phyloP scores from a whole-genome alignment of 495 filamentous ascomycete genomes.

The Aspergillus haitiensis region DNA sequence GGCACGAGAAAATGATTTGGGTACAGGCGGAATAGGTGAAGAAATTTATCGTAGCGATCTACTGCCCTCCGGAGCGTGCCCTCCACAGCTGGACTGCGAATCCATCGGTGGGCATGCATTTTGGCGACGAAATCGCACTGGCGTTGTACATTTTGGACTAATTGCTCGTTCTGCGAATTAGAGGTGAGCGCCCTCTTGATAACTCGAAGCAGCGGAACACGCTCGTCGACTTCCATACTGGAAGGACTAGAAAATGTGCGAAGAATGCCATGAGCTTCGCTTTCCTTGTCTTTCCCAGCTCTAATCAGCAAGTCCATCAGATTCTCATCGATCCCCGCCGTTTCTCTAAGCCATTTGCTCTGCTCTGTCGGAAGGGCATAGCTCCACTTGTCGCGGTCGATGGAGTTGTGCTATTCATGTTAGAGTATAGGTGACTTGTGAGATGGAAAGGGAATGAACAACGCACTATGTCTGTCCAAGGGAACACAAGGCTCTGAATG shows the following conservation, averaged over 20 bases:
- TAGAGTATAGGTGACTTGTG: background rate
- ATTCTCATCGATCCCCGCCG: background rate
- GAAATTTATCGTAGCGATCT: slow-evolving; percentile 5
- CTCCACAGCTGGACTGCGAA: slow-evolving; percentile 9
- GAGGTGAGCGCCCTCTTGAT: background rate
- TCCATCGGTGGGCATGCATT: slow-evolving; percentile 8
- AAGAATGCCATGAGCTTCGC: background rate
- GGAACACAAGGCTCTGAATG: background rate
- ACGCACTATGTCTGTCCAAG: slow-evolving; percentile 1
- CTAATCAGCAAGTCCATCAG: background rate
- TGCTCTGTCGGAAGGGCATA: background rate
- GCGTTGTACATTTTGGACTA: background rate
- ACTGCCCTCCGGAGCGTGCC: slow-evolving; percentile 1
- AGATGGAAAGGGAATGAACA: background rate
- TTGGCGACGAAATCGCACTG: slow-evolving; percentile 6
- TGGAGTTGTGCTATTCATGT: background rate
- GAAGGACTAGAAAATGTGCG: background rate
- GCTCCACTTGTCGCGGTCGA: slow-evolving; percentile 1
- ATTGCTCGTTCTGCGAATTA: background rate
- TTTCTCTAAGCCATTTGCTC: background rate
- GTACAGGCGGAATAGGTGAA: slow-evolving; percentile 1
- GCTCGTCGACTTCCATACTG: background rate
- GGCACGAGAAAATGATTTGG: slow-evolving; percentile 2
- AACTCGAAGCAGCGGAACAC: background rate
- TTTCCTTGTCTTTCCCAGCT: background rate